Base-by-base conservation (phyloP, 106 monocot species). In the Triglochin maritima region DNA sequence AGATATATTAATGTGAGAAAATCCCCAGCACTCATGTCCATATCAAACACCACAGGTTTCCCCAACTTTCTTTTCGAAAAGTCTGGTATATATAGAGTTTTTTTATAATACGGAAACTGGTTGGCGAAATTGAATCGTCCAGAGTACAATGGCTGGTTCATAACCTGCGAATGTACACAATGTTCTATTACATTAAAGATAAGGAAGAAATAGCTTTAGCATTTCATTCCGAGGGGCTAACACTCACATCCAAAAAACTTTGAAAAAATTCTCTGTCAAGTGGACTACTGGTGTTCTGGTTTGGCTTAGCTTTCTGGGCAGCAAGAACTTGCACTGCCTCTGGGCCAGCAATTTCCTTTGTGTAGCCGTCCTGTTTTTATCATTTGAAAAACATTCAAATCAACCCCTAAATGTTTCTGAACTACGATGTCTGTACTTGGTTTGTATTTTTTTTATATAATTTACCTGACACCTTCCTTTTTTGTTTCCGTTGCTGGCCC, bases 1-100 rank as follows among this genome's bases (percentile, higher is more conserved):
- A 94, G 84, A 66, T 85, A 94, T 59, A 94, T 62, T 13, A 94
- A 81, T 15, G 94, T 63, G 65, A 94, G 58, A 60, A 94, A 87
- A 68, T 94, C 94, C 49, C 94, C 94, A 44, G 81, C 81, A 67
- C 94, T 94, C 89, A 94, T 94, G 69, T 95, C 94, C 90, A 87
- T 95, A 74, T 90, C 90, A 75, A 87, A 87, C 3, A 95, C 48
- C 9, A 95, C 72, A 13, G 94, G 85, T 58, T 76, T 81, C 5
- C 94, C 94, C 61, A 72, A 49, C 47, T 44, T 81, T 57, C 17
- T 58, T 13, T 74, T 73, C 11, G 60, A 57, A 47, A 87, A 80
- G 67, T 85, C 47, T 59, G 90, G 87, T 50, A 71, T 77, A 60
- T 87, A 83, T 3, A 90, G 45, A 10, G 67, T 62, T 76, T 90